Evolutionary conservation across 257 asterid species (phyloP), one percentile per base, ranked within the genome.

Genomic region (Solanum phureja): DNA sequence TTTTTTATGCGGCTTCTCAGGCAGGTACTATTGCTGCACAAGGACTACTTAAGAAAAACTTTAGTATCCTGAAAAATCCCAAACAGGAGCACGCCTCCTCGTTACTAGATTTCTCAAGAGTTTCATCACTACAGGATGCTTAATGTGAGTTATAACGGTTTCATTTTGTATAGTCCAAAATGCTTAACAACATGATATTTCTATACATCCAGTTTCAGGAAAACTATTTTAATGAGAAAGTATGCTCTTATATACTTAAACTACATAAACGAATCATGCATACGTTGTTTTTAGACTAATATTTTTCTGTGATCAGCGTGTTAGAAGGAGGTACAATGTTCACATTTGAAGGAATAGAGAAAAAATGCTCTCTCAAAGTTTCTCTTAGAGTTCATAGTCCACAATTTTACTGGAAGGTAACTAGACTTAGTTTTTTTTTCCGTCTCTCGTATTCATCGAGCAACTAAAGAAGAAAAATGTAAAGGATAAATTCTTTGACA

Each of bases 371-470:
- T 82, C 91, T 92, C 40, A 95, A 92, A 90, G 98, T 94, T 42
- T 87, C 87, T 75, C 31, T 97, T 31, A 95, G 94, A 89, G 93
- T 97, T 86, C 98, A 95, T 81, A 89, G 86, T 87, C 95, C 98
- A 11, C 95, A 94, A 83, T 95, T 96, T 88, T 97, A 97, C 88
- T 95, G 97, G 97, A 94, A 94, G 99, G 98, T 94, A 86, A 52
- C 11, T 74, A 18, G 4, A 16, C 31, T 84, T 34, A 4, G 34
- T 1, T 66, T 38, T 27, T 19, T 11, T 33, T 34, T 34, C 18
- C 10, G 11, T 2, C 11, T 12, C 21, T 73, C 1, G 1, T 74
- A 52, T 4, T 49, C 21, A n/a, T 16, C 37, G 2, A 69, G 72
- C 23, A 8, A 73, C 27, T 79, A 27, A 27, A 42, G 8, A 42